phyloP scores from a whole-genome alignment of 768 basidiomycete species.

The Dendrothele bispora region DNA sequence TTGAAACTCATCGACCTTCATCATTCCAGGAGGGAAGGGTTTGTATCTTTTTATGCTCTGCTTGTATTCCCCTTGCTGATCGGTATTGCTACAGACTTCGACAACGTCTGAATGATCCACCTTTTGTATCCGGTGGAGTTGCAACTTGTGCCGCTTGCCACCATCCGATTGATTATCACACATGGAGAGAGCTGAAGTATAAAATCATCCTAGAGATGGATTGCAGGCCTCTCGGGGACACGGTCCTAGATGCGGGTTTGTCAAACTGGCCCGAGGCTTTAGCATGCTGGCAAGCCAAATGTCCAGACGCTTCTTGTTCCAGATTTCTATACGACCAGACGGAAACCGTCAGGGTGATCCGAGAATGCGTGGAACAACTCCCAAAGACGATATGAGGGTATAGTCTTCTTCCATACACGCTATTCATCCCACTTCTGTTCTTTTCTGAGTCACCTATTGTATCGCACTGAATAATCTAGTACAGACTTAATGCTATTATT shows the following conservation, averaged over 20 bases:
- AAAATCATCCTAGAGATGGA: conserved; percentile 60
- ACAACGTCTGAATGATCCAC: conserved; percentile 50
- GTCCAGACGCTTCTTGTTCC: conserved; percentile 42
- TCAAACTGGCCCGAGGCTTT: conserved; percentile 57
- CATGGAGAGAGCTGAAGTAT: conserved; percentile 66
- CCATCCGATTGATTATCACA: conserved; percentile 49
- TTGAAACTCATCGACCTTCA: conserved; percentile 58
- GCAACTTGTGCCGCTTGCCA: conserved; percentile 57
- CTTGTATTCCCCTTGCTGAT: not conserved
- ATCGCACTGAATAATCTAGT: not conserved
- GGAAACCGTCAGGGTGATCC: conserved; percentile 52
- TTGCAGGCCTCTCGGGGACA: conserved; percentile 56
- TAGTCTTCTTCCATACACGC: not conserved
- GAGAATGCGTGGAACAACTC: conserved; percentile 51
- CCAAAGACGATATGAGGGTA: conserved; percentile 31
- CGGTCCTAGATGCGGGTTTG: conserved; percentile 48
- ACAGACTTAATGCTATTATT: too few species aligned
- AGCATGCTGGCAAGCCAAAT: conserved; percentile 61
- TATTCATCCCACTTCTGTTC: not conserved
- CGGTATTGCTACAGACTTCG: conserved; percentile 30
- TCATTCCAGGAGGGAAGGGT: conserved; percentile 47
- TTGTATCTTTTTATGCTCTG: conserved; percentile 13
- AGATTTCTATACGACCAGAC: conserved; percentile 56
- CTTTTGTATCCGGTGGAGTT: conserved; percentile 49
- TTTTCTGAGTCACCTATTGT: too few species aligned